phyloP scores from a whole-genome alignment of 345 rosid genomes.

The Melaleuca alternifolia region DNA sequence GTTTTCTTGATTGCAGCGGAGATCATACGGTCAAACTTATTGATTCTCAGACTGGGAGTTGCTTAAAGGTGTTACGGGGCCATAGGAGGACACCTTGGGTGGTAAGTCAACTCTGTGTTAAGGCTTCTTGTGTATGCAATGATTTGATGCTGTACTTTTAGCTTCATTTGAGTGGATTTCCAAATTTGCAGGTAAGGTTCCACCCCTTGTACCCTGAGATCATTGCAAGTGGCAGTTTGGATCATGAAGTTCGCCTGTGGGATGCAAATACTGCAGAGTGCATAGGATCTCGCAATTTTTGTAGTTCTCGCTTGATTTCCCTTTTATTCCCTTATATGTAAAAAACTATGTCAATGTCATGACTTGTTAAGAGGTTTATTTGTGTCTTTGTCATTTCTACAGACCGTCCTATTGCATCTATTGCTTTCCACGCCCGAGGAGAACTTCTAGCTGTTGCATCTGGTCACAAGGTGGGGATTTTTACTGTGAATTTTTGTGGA shows the following conservation, averaged over 20 bases:
- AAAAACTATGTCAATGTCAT: not conserved
- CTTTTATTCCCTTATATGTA: not conserved
- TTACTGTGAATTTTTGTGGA: not conserved
- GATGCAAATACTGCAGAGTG: slow-evolving; percentile 60
- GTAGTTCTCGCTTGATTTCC: slow-evolving; percentile 21
- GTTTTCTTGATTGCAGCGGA: slow-evolving; percentile 39
- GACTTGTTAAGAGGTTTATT: not conserved
- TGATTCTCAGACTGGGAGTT: slow-evolving; percentile 76
- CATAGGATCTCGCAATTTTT: slow-evolving; percentile 56
- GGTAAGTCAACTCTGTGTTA: slow-evolving; percentile 33
- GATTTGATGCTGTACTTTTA: not conserved
- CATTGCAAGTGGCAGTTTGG: slow-evolving; percentile 76
- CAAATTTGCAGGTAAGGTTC: not conserved
- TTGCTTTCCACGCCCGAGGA: slow-evolving; percentile 73
- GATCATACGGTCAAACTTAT: slow-evolving; percentile 85
- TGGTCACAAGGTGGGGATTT: slow-evolving; percentile 57
- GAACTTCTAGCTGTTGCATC: slow-evolving; percentile 71
- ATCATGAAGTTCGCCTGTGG: slow-evolving; percentile 71
- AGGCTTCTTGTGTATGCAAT: not conserved
- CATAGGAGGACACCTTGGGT: slow-evolving; percentile 99
- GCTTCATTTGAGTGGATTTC: not conserved
- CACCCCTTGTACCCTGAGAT: slow-evolving; percentile 52
- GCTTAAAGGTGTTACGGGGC: slow-evolving; percentile 85
- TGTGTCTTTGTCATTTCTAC: not conserved
- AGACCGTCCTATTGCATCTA: slow-evolving; percentile 80